These are phyloP conservation scores for Lavandula angustifolia DNA, from an alignment of 257 asterid species.

Conservation along the genomic window DNA sequence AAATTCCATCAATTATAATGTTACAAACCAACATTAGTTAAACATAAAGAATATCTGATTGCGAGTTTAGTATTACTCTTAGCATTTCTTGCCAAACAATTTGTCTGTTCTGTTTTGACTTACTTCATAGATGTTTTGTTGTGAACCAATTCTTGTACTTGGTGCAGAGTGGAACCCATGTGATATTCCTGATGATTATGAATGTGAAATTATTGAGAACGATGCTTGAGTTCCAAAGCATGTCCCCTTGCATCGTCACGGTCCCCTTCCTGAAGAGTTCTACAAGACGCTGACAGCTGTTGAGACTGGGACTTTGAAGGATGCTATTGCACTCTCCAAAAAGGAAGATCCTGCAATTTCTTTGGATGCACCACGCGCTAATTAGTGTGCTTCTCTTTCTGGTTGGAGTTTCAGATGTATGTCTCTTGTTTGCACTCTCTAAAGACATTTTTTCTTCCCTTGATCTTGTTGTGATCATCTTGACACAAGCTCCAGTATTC, in stretches of 20 bases:
- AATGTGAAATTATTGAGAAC: conserved; percentile 87
- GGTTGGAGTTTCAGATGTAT: conserved; percentile 26
- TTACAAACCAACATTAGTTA: no score
- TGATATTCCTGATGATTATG: conserved; percentile 92
- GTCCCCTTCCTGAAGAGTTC: conserved; percentile 96
- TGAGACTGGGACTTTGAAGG: conserved; percentile 55
- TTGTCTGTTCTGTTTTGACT: not conserved
- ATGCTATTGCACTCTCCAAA: conserved; percentile 46
- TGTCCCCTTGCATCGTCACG: conserved; percentile 92
- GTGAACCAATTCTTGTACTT: conserved; percentile 15
- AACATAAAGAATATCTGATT: no score
- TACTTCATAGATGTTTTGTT: conserved; percentile 1
- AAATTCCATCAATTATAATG: no score
- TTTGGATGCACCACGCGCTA: conserved; percentile 46
- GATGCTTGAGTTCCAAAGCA: conserved; percentile 98
- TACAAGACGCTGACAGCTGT: conserved; percentile 72
- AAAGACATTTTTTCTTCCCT: conserved; percentile 13
- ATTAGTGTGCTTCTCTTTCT: conserved; percentile 33
- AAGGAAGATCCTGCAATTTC: conserved; percentile 62
- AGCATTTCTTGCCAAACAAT: not conserved
- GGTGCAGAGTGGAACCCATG: conserved; percentile 92
- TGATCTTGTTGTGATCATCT: conserved; percentile 19
- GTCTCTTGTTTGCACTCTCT: conserved; percentile 24
- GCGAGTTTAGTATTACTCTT: not conserved
- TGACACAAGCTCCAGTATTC: conserved; percentile 36